Base-by-base conservation (phyloP, 1,284 basidiomycete species). In the Athelia psychrophila region DNA sequence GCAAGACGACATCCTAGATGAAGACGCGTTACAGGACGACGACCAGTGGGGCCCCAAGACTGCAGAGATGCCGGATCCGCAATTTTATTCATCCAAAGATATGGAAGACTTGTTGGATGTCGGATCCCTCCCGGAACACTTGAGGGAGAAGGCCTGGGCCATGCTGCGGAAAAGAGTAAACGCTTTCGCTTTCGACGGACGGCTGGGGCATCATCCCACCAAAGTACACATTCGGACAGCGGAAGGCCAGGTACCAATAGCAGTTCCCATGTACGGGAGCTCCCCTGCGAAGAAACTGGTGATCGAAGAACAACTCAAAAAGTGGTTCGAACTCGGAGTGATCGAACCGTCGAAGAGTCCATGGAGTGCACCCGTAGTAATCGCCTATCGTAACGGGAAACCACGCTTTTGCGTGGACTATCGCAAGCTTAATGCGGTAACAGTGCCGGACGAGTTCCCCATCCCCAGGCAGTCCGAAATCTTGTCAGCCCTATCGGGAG, bases 331-430 rank as follows among this genome's bases (percentile, higher is more conserved):
- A 8, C 51, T 56, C n/a, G 65, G 56, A 10, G 64, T 73, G 4
- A 71, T 72, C 15, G 64, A 70, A 51, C 62, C 61, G 5, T 72
- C 67, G 0, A 49, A 53, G 3, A 69, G 67, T 30, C 65, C 70
- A 1, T 72, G 69, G 69, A 59, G 61, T 9, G 60, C 62, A 1
- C 69, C 70, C 1, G 65, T 63, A 0, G 54, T 74, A 2, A 62
- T 73, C 10, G 64, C 65, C 0, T 68, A 64, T 30, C 56, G 64
- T 3, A 64, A 69, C 50, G 57, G 63, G 13, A 71, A 72, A n/a
- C n/a, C n/a, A n/a, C n/a, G n/a, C n/a, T n/a, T n/a, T n/a, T n/a
- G n/a, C n/a, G n/a, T n/a, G n/a, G n/a, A n/a, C n/a, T n/a, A n/a
- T n/a, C n/a, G n/a, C n/a, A n/a, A n/a, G n/a, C n/a, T n/a, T n/a